Evolutionary conservation across 495 filamentous ascomycete species (phyloP).

Genomic region (Podospora pseudocomata): DNA sequence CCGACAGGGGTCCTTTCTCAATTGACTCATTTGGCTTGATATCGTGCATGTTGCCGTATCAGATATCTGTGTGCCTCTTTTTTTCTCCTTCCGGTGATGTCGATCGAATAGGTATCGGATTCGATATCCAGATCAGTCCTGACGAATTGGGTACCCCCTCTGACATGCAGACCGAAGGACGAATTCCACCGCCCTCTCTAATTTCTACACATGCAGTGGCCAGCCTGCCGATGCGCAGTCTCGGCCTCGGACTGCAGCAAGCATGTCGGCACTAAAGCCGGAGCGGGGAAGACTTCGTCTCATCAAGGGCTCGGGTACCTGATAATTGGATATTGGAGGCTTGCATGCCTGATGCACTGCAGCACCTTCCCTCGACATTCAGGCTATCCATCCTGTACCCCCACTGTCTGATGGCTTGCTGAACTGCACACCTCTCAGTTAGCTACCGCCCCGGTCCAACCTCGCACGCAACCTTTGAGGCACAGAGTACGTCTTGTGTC

Average conservation of each 20-base stretch:
- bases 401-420: background rate
- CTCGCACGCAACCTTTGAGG: conserved; percentile 7
- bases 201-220: conserved; percentile 3
- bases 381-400: background rate
- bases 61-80: conserved; percentile 11
- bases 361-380: background rate
- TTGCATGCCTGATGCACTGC: conserved; percentile 3
- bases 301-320: background rate
- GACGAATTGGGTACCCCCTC: background rate
- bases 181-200: background rate
- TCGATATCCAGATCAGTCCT: background rate
- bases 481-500: conserved; percentile 5
- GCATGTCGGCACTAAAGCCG: background rate
- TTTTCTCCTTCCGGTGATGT: no score
- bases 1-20: conserved; percentile 14
- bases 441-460: conserved; percentile 9
- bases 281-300: background rate
- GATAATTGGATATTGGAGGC: background rate
- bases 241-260: background rate
- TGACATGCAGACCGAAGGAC: conserved; percentile 1
- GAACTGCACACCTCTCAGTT: conserved; percentile 1
- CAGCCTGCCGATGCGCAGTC: conserved; percentile 1
- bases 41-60: conserved; percentile 20
- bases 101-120: no score
- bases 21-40: conserved; percentile 23